These are phyloP conservation scores for Fragaria ananassa DNA, from an alignment of 306 rosid species.

Conservation along the genomic window DNA sequence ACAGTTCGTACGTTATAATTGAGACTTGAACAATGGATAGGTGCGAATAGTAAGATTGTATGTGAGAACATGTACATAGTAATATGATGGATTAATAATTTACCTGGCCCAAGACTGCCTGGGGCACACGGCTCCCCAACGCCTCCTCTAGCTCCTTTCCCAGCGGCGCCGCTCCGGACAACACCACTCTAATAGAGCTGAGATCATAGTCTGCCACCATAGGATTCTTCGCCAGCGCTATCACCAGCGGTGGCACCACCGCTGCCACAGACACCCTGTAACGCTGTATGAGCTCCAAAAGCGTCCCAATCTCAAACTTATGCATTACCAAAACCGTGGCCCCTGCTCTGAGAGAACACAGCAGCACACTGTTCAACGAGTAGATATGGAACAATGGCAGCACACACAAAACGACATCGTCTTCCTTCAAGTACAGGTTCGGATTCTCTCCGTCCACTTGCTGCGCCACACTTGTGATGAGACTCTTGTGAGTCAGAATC, in stretches of 20 bases:
- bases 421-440: constrained; percentile 43
- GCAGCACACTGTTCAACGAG: constrained; percentile 59
- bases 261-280: constrained; percentile 66
- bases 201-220: constrained; percentile 59
- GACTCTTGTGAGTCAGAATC: constrained; percentile 66
- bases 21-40: too few species aligned
- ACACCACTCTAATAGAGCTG: constrained; percentile 57
- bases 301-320: constrained; percentile 68
- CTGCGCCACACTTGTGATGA: constrained; percentile 73
- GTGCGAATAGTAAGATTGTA: not conserved
- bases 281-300: constrained; percentile 49
- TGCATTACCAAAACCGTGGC: constrained; percentile 63
- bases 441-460: constrained; percentile 93
- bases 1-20: too few species aligned
- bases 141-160: constrained; percentile 83
- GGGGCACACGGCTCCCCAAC: constrained; percentile 54
- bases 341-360: constrained; percentile 63
- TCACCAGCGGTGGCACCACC: constrained; percentile 85
- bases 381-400: constrained; percentile 85
- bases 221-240: constrained; percentile 74
- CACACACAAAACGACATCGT: constrained; percentile 74
- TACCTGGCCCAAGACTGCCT: constrained; percentile 83
- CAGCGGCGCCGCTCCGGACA: constrained; percentile 87
- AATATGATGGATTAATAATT: not conserved
- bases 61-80: not conserved